Base-by-base conservation (phyloP, 2,329 filamentous ascomycete species). In the Hortaea werneckii region DNA sequence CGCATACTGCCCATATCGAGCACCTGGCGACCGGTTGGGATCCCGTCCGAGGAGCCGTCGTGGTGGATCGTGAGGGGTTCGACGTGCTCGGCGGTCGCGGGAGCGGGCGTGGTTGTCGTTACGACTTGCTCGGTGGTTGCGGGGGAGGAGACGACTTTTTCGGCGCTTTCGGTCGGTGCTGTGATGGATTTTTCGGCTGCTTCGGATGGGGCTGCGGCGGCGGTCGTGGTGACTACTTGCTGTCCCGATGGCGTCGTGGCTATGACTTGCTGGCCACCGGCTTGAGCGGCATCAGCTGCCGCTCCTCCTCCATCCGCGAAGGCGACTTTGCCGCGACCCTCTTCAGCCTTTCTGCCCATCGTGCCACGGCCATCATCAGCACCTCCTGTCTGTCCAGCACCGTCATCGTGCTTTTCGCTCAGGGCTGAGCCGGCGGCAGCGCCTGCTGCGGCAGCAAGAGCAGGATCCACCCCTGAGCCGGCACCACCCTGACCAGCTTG, bases 311-410 rank as follows among this genome's bases (percentile, higher is more conserved):
- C 42, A 10, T 50, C 49, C 29, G 49, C 48, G 42, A 58, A 56
- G 29, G 46, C 41, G 29, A 56, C 50, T 26, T 47, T 52, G 27
- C 52, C 50, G 38, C 56, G 56, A 41, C 56, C 56, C 43, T 58
- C 56, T 45, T 58, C 56, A 8, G 54, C 56, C 41, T 52, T 52
- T 30, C 56, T 53, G 27, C 47, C 47, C 28, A 53, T 40, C 35
- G 56, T 59, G 30, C 55, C 46, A 13, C 41, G 37, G 34, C 41
- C 50, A 20, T 46, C 41, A 38, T 39, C 42, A 26, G n/a, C 27
- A 26, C 38, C 43, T 12, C 37, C 29, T 5, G 35, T 29, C 29
- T 5, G 20, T 13, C 35, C 35, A 39, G 37, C 10, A 35, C 32
- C 32, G n/a, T n/a, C 32, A 35, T 35, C n/a, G 9, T 35, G 32